Conservation (phyloP, 768 basidiomycete species). For the Tylopilus rubrobrunneus region DNA sequence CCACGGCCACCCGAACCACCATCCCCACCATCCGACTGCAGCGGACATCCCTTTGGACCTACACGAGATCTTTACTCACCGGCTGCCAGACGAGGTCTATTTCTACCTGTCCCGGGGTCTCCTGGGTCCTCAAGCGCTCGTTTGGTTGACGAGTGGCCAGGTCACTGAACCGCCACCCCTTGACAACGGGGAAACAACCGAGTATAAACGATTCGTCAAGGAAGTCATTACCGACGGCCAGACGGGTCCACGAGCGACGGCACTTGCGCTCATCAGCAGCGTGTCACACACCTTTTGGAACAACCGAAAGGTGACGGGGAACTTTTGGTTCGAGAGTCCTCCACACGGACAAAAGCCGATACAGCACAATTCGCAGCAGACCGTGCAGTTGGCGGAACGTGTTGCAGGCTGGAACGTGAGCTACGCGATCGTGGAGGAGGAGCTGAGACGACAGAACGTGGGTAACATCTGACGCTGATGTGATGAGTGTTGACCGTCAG, state of each 20-base stretch:
- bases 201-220: slow-evolving; percentile 93
- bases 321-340: slow-evolving; percentile 71
- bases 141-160: slow-evolving; percentile 91
- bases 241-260: slow-evolving; percentile 88
- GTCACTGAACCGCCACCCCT: slow-evolving; percentile 84
- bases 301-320: slow-evolving; percentile 64
- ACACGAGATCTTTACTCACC: slow-evolving; percentile 91
- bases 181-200: slow-evolving; percentile 92
- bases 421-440: slow-evolving; percentile 84
- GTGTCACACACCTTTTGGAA: slow-evolving; percentile 80
- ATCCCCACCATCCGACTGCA: slow-evolving; percentile 67
- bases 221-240: slow-evolving; percentile 94
- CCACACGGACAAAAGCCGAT: slow-evolving; percentile 52
- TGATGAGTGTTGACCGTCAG: slow-evolving; percentile 25
- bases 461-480: slow-evolving; percentile 33
- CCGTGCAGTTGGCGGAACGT: slow-evolving; percentile 82
- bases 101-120: slow-evolving; percentile 94
- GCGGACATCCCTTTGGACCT: slow-evolving; percentile 89
- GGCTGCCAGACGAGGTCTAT: slow-evolving; percentile 94
- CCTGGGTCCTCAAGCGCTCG: slow-evolving; percentile 81
- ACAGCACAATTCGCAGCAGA: slow-evolving; percentile 72
- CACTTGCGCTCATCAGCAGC: slow-evolving; percentile 82
- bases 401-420: slow-evolving; percentile 89
- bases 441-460: slow-evolving; percentile 94
- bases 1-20: slow-evolving; percentile 52